Evolutionary conservation across 352 stramenopile genomes (phyloP), one percentile per base, ranked within the genome.

Genomic region (Pythium chondricola): DNA sequence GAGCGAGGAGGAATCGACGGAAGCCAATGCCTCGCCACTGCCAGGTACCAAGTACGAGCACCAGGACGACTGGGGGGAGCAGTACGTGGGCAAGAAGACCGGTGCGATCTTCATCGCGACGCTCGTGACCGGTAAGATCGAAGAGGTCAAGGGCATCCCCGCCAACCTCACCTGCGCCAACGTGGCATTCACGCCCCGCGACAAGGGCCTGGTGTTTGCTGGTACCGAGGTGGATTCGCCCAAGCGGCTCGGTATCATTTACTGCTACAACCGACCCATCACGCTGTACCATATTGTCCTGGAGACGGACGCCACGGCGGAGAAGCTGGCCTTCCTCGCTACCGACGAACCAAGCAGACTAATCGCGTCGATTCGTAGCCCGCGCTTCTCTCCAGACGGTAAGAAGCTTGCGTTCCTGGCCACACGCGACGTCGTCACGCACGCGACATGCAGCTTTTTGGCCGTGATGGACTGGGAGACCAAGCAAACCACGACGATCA

Each of bases 241-340:
- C 16, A 83, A 80, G 39, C 63, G 74, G 18, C 51, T 93, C 8
- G 84, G 84, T 6, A 74, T 95, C 40, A 83, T 94, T 48, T 92
- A 93, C 65, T 95, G 83, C 63, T 92, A 84, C 64, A 92, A 93
- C 52, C 72, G 84, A 10, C 75, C 75, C 0, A 84, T 78, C 43
- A 56, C 63, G 17, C 49, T 95, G 2, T 92, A 90, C 44, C 63
- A 75, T 26, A 52, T 80, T 2, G 49, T 59, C 6, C 29, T 88
- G 14, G 38, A 17, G 8, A 41, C 8, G 0, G 50, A 69, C 24
- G 29, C 43, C 11, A 27, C 38, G 1, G 71, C 70, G 11, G 55
- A 58, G n/a, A 74, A 75, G 49, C 31, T 88, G 25, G 51, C 68
- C 3, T 18, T 83, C 26, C 41, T 65, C 4, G 43, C 63, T 4